Evolutionary conservation across 495 filamentous ascomycete species (phyloP), one percentile per base, ranked within the genome.

Genomic region (Schizothecium vesticola): DNA sequence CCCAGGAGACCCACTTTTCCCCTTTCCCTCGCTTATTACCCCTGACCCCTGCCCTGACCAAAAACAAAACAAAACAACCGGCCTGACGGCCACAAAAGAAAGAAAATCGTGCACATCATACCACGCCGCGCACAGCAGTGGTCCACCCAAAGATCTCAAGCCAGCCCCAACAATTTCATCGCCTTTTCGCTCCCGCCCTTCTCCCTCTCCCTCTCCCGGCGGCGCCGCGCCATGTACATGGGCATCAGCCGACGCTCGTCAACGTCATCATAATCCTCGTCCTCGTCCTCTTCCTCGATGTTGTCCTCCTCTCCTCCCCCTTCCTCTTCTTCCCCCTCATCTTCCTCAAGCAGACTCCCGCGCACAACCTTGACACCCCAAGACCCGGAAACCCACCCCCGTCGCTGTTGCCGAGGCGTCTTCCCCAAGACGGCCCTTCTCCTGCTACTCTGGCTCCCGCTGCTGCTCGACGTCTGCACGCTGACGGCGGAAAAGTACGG

Each of bases 161-260:
- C 68, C n/a, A 74, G 7, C 4, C 73, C 73, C 59, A 76, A 65
- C 71, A 65, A 72, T 68, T 56, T 69, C 62, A 73, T 26, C 8
- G 74, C 74, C 69, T 76, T 76, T 28, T 51, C 29, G 29, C 66
- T 57, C 25, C 62, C 63, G 11, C 71, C 71, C 21, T 25, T 22
- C 19, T 64, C 66, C 56, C 63, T 55, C 28, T 60, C 21, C 66
- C 67, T 61, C 25, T 62, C 24, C 16, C 43, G 43, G 3, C 43
- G 16, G 3, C 43, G 43, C 43, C 43, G 43, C 43, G 43, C 19
- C 58, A 72, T 25, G 36, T 69, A 68, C 59, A 73, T 23, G 12
- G 74, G 74, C 73, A 75, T 71, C 51, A 75, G 60, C 56, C 71
- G 28, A 1, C 70, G 67, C 60, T 69, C 68, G 21, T 75, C 73